Conservation (phyloP, 2,329 filamentous ascomycete species). For the Aureobasidium zeae region DNA sequence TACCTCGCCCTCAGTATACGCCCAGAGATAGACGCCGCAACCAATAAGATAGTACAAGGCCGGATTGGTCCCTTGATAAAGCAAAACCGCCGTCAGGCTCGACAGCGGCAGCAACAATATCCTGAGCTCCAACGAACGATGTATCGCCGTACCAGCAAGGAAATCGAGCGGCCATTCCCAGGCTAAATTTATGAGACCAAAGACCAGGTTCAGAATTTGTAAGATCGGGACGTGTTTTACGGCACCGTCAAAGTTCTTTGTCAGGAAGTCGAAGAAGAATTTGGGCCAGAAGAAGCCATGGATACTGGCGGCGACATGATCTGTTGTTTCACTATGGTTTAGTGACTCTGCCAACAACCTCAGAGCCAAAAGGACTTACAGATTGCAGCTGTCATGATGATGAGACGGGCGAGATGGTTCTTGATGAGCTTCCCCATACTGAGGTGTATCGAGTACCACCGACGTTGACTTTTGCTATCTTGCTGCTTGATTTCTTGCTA, state of each 20-base stretch:
- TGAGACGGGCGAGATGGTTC: slow-evolving; percentile 96
- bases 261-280: slow-evolving; percentile 95
- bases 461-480: slow-evolving; percentile 2
- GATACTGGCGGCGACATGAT: slow-evolving; percentile 76
- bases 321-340: slow-evolving; percentile 38
- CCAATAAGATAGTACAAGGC: slow-evolving; percentile 87
- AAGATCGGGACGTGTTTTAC: slow-evolving; percentile 82
- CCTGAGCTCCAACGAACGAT: slow-evolving; percentile 79
- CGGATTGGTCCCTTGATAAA: slow-evolving; percentile 89
- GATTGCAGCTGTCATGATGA: slow-evolving; percentile 72
- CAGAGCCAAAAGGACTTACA: slow-evolving; percentile 44
- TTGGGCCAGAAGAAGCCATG: slow-evolving; percentile 97
- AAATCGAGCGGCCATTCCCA: slow-evolving; percentile 85
- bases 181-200: slow-evolving; percentile 67
- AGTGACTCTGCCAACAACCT: slow-evolving; percentile 11
- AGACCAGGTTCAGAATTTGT: slow-evolving; percentile 79
- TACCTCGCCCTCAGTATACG: slow-evolving; percentile 94
- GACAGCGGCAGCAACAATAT: slow-evolving; percentile 74
- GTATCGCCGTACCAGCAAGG: slow-evolving; percentile 66
- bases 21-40: slow-evolving; percentile 88
- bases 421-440: slow-evolving; percentile 96
- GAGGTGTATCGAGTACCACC: slow-evolving; percentile 6
- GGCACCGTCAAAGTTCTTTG: slow-evolving; percentile 75
- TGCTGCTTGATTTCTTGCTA: not conserved
- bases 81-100: slow-evolving; percentile 61